These are phyloP conservation scores for Rosa hybrid DNA, from an alignment of 331 rosid species.

Conservation along the genomic window DNA sequence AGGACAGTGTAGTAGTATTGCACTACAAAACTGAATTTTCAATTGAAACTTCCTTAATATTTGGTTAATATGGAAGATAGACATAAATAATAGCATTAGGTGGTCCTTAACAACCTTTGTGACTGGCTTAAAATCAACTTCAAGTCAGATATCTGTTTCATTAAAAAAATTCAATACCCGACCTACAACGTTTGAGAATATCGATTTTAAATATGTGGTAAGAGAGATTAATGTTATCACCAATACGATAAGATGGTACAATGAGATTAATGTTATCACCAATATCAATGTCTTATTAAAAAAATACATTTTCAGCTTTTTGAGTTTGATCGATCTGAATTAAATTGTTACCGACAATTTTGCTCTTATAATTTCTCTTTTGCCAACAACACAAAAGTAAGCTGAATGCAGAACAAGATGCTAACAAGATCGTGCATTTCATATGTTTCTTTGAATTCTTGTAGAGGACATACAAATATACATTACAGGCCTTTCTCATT, in stretches of 20 bases:
- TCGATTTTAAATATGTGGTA: neutral
- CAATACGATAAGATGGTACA: neutral
- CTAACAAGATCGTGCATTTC: slow-evolving; percentile 3
- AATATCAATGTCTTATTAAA: too few relatives aligned
- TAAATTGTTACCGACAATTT: neutral
- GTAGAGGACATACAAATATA: slow-evolving; percentile 7
- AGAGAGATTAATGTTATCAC: neutral
- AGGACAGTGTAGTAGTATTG: neutral
- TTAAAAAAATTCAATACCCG: neutral
- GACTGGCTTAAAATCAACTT: neutral
- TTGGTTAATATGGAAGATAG: neutral
- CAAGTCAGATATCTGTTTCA: neutral
- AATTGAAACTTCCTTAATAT: neutral
- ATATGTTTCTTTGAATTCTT: slow-evolving; percentile 1
- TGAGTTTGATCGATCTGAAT: neutral
- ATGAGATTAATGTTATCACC: too few relatives aligned
- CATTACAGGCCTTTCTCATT: slow-evolving; percentile 30
- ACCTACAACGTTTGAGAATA: neutral
- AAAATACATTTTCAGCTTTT: neutral
- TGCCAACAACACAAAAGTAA: neutral
- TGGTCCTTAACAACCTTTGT: neutral
- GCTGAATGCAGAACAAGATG: neutral
- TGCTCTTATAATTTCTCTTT: neutral
- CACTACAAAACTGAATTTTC: neutral
- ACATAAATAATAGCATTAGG: neutral